phyloP scores from a whole-genome alignment of 306 rosid genomes.

The Astragalus glycyphyllos region DNA sequence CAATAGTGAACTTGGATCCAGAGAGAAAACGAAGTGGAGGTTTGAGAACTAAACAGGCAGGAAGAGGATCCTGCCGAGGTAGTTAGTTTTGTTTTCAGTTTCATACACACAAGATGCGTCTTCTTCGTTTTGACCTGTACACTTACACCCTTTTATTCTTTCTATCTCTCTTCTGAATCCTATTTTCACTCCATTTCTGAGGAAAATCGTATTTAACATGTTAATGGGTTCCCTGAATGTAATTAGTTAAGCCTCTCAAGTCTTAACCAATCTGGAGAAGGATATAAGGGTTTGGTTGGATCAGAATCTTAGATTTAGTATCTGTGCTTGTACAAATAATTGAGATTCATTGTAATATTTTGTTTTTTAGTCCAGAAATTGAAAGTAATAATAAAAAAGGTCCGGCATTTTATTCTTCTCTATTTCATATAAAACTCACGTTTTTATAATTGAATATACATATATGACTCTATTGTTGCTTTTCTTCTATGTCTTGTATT shows the following conservation, averaged over 20 bases:
- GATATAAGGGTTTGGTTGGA: conserved; percentile 18
- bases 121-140: conserved; percentile 41
- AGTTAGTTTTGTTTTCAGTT: conserved; percentile 72
- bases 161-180: conserved; percentile 48
- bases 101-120: conserved; percentile 41
- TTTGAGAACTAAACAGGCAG: conserved; percentile 97
- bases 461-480: conserved; percentile 32
- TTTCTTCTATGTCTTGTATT: conserved; percentile 22
- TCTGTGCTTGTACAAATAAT: conserved; percentile 9
- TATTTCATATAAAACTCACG: background rate
- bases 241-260: background rate
- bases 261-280: background rate
- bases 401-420: conserved; percentile 1
- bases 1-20: conserved; percentile 79
- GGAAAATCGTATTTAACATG: conserved; percentile 15
- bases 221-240: conserved; percentile 21
- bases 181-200: conserved; percentile 43
- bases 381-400: background rate
- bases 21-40: conserved; percentile 90
- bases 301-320: conserved; percentile 19
- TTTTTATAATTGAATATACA: conserved; percentile 2
- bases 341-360: background rate
- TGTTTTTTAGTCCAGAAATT: conserved; percentile 2
- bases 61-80: conserved; percentile 99
- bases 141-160: conserved; percentile 8